A percentile compares a stretch with the other conserved stretches of the same genome.
Evolutionary conservation across 1,284 basidiomycete species (phyloP).

Genomic region (Rhizoctonia solani): DNA sequence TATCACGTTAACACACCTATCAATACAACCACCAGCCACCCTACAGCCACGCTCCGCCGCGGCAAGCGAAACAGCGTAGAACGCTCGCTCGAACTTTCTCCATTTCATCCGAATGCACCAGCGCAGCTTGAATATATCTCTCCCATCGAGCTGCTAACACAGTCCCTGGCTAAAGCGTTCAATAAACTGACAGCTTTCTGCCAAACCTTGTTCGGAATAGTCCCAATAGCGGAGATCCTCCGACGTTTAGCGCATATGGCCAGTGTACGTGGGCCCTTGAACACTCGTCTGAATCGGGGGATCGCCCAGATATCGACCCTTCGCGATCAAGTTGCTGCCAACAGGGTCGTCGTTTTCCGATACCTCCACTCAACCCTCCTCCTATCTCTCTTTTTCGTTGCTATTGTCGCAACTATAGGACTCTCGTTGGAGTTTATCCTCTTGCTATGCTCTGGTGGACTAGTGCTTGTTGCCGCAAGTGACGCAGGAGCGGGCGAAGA

Average conservation of each 20-base stretch:
- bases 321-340: background rate
- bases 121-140: background rate
- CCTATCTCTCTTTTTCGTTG: background rate
- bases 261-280: background rate
- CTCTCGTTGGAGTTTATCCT: background rate
- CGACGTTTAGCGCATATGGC: background rate
- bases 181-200: too few relatives aligned
- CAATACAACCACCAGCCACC: background rate
- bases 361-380: background rate
- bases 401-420: background rate
- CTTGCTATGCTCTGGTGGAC: background rate
- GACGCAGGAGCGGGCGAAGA: background rate
- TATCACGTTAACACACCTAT: too few relatives aligned
- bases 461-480: background rate
- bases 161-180: too few relatives aligned
- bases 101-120: background rate
- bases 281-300: background rate
- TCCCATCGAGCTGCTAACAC: too few relatives aligned
- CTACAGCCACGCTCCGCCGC: background rate
- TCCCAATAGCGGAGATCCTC: background rate
- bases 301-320: constrained; percentile 10
- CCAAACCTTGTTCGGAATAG: background rate
- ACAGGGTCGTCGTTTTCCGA: background rate
- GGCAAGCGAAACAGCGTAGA: background rate
- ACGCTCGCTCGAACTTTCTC: background rate